These are phyloP conservation scores for Microdochium trichocladiopsis DNA, from an alignment of 2,329 filamentous ascomycete species.

Conservation along the genomic window DNA sequence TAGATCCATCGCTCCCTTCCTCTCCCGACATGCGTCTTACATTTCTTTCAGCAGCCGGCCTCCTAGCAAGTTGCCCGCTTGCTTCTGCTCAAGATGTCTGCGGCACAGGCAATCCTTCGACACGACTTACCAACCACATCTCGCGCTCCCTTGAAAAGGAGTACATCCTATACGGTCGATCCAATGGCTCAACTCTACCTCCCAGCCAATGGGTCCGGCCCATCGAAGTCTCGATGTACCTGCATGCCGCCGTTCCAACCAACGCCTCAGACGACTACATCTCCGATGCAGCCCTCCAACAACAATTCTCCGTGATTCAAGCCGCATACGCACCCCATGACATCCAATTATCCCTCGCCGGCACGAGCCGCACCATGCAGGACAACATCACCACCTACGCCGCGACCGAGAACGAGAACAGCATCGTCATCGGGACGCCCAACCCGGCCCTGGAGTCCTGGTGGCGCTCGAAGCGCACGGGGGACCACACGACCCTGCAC, in stretches of 20 bases:
- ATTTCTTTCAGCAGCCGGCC: not conserved
- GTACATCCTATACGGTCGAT: not conserved
- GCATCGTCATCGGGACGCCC: not conserved
- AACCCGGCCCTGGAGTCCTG: not conserved
- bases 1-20: not conserved
- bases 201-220: not conserved
- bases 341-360: not conserved
- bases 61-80: not conserved
- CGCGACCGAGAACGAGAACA: not conserved
- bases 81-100: not conserved
- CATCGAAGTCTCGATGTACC: not conserved
- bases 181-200: not conserved
- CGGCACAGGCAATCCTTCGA: not conserved
- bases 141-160: not conserved
- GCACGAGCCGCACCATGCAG: constrained; percentile 1
- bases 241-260: not conserved
- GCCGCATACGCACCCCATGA: not conserved
- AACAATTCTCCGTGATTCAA: constrained; percentile 1
- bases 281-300: not conserved
- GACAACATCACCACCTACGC: not conserved
- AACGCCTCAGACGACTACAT: not conserved
- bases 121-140: not conserved
- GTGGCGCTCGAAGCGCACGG: constrained; percentile 1
- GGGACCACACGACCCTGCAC: constrained; percentile 2
- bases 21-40: not conserved